These are phyloP conservation scores for Kodamaea lidongshanica DNA, from an alignment of 805 yeast species.

Conservation along the genomic window DNA sequence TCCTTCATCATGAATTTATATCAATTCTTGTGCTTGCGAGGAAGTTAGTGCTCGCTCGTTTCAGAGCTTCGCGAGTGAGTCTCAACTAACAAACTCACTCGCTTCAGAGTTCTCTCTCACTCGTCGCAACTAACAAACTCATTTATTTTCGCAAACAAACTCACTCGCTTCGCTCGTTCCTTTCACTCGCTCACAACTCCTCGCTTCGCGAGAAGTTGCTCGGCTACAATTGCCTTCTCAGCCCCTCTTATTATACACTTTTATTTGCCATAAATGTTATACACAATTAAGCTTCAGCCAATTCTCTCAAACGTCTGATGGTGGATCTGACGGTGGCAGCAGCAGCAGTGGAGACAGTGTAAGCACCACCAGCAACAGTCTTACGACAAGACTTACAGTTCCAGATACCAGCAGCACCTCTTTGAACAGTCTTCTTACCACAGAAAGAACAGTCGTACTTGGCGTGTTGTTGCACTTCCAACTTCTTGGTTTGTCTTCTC, in stretches of 20 bases:
- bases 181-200: no score
- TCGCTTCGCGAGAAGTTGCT: no score
- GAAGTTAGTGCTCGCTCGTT: no score
- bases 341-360: conserved; percentile 98
- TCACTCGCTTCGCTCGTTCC: no score
- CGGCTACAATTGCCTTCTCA: not conserved
- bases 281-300: conserved; percentile 91
- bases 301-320: conserved; percentile 99
- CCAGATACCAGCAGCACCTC: conserved; percentile 99
- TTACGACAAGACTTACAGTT: conserved; percentile 88
- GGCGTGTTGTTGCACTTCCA: conserved; percentile 98
- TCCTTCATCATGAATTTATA: no score
- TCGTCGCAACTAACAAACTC: no score
- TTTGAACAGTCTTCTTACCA: conserved; percentile 97
- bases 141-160: no score
- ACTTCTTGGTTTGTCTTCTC: conserved; percentile 99
- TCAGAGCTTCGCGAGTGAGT: no score
- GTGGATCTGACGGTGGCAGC: conserved; percentile 99
- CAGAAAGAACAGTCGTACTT: conserved; percentile 99
- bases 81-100: no score
- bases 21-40: no score
- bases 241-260: conserved; percentile 1
- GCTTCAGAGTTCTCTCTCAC: no score
- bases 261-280: conserved; percentile 8
- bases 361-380: conserved; percentile 99